Percentiles rank a stretch among this genome's conserved stretches.
These are phyloP conservation scores for Chytriomyces sp. DNA, from an alignment of 192 early-diverging fungal species.

Conservation along the genomic window DNA sequence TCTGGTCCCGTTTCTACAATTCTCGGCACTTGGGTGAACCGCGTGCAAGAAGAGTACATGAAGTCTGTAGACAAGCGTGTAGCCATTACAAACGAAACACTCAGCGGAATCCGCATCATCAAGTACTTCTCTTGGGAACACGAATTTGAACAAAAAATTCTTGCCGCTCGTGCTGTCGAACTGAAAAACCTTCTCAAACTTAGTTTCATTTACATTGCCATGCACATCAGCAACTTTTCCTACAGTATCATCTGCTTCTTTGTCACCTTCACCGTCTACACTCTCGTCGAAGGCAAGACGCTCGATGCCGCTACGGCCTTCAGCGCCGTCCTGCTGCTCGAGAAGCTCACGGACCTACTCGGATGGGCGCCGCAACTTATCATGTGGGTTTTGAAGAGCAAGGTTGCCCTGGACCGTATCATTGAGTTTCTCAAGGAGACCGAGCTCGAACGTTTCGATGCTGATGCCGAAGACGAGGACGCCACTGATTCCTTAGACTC, in stretches of 20 bases:
- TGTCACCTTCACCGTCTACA: conserved; percentile 59
- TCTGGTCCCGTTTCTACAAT: conserved; percentile 31
- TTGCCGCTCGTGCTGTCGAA: conserved; percentile 36
- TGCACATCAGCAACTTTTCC: conserved; percentile 16
- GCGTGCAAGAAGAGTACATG: conserved; percentile 39
- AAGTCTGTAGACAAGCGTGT: conserved; percentile 71
- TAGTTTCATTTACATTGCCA: conserved; percentile 20
- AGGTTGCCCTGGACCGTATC: conserved; percentile 56
- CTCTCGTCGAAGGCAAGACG: conserved; percentile 33
- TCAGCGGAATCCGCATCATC: conserved; percentile 68
- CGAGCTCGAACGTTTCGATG: conserved; percentile 32
- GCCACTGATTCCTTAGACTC: neutral
- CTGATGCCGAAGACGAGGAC: neutral
- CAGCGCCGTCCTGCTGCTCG: conserved; percentile 41
- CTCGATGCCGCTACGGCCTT: conserved; percentile 53
- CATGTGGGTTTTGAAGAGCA: conserved; percentile 46
- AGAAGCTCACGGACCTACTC: conserved; percentile 25
- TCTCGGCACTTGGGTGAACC: conserved; percentile 29
- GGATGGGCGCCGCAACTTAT: conserved; percentile 30
- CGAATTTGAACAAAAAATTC: conserved; percentile 35
- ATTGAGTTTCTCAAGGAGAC: conserved; percentile 33
- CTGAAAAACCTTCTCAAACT: conserved; percentile 27
- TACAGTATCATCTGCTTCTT: conserved; percentile 36
- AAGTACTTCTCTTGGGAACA: conserved; percentile 49
- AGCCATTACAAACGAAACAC: conserved; percentile 74